These are phyloP conservation scores for Penicillium subrubescens DNA, from an alignment of 495 filamentous ascomycete genomes.

Conservation along the genomic window DNA sequence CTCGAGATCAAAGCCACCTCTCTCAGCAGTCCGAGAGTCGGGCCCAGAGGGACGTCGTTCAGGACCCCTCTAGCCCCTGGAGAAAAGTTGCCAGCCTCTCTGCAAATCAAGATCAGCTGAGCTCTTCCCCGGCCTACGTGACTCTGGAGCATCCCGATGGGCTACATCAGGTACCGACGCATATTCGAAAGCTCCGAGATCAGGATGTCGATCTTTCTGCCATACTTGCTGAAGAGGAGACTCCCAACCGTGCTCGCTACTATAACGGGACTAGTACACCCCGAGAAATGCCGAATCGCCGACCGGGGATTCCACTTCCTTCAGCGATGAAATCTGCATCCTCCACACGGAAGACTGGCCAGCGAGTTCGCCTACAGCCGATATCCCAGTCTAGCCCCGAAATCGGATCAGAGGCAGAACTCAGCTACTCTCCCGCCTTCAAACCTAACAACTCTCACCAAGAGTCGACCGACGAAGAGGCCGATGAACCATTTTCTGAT, in stretches of 20 bases:
- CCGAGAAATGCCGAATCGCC: constrained; percentile 23
- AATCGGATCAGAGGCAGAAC: constrained; percentile 24
- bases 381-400: constrained; percentile 35
- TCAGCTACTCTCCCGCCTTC: constrained; percentile 11
- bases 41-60: not conserved
- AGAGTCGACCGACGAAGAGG: constrained; percentile 9
- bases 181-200: constrained; percentile 41
- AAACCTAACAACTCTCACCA: constrained; percentile 1
- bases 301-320: constrained; percentile 17
- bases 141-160: constrained; percentile 31
- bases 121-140: constrained; percentile 38
- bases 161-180: constrained; percentile 36
- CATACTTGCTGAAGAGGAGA: constrained; percentile 38
- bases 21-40: constrained; percentile 28
- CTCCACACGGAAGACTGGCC: constrained; percentile 22
- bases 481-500: constrained; percentile 20
- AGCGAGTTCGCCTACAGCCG: constrained; percentile 26
- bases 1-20: constrained; percentile 36
- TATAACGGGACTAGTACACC: constrained; percentile 46
- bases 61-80: constrained; percentile 18
- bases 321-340: constrained; percentile 19
- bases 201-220: constrained; percentile 43
- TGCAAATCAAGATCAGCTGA: constrained; percentile 13
- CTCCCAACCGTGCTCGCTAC: constrained; percentile 45
- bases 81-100: constrained; percentile 10